phyloP scores from a whole-genome alignment of 352 stramenopile genomes.

The Phytophthora cactorum region DNA sequence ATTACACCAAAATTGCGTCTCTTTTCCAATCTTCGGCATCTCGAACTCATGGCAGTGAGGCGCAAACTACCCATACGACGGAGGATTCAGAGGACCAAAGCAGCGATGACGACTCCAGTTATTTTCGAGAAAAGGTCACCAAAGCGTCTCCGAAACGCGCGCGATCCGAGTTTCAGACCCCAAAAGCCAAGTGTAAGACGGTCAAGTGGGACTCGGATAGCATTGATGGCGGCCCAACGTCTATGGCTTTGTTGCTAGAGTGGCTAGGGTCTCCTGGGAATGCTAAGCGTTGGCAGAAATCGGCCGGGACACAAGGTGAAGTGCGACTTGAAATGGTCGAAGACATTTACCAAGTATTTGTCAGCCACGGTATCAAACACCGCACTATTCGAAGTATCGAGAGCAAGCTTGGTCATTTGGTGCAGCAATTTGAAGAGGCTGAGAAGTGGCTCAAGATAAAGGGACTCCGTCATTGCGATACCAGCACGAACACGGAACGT shows the following conservation, averaged over 20 bases:
- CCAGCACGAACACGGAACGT: not conserved
- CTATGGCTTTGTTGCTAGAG: conserved; percentile 28
- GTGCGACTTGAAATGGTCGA: not conserved
- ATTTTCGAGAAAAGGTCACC: not conserved
- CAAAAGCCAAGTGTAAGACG: not conserved
- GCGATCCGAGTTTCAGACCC: not conserved
- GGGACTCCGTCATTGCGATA: not conserved
- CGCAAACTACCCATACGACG: not conserved
- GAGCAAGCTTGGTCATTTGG: conserved; percentile 3
- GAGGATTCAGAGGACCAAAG: not conserved
- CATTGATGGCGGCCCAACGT: conserved; percentile 5
- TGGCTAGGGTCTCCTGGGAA: conserved; percentile 36
- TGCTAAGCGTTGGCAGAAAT: conserved; percentile 26
- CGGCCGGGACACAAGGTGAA: not conserved
- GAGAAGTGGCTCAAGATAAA: conserved; percentile 10
- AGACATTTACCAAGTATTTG: conserved; percentile 7
- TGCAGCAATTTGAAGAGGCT: conserved; percentile 1
- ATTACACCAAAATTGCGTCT: conserved; percentile 10
- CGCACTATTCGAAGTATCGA: not conserved
- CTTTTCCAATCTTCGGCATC: not conserved
- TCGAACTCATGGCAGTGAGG: not conserved
- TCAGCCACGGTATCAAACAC: conserved; percentile 4
- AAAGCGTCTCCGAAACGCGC: not conserved
- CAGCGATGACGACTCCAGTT: not conserved
- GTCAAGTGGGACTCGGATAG: conserved; percentile 12